Evolutionary conservation across 768 basidiomycete genomes (phyloP).

Genomic region (Boletus rubropictus): DNA sequence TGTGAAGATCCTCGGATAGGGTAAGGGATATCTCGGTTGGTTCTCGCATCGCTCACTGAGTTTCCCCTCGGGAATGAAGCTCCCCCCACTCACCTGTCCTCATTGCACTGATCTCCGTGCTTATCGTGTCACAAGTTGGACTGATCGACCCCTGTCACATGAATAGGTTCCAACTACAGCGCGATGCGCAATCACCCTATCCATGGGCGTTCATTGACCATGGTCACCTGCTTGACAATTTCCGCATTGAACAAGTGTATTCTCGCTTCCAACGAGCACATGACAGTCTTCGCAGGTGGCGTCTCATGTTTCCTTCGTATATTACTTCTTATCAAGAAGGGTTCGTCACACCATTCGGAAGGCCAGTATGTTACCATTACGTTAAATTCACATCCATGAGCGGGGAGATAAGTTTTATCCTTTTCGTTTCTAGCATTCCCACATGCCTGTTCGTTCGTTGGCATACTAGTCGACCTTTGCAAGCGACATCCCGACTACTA

Average conservation of each 20-base stretch:
- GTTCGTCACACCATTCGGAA: neutral
- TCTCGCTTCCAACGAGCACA: neutral
- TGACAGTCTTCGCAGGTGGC: slow-evolving; percentile 9
- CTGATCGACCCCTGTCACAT: slow-evolving; percentile 11
- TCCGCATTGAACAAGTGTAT: slow-evolving; percentile 7
- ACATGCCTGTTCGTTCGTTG: neutral
- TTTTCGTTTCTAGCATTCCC: slow-evolving; percentile 1
- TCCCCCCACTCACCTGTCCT: neutral
- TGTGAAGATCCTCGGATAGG: neutral
- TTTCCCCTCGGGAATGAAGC: slow-evolving; percentile 15
- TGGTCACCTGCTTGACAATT: slow-evolving; percentile 4
- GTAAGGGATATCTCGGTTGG: neutral
- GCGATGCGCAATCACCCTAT: neutral
- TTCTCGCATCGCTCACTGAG: neutral
- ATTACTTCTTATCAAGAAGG: slow-evolving; percentile 3
- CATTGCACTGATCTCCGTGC: slow-evolving; percentile 10
- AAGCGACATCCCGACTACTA: neutral
- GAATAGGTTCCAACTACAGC: slow-evolving; percentile 10
- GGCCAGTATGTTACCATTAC: slow-evolving; percentile 1
- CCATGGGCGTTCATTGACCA: neutral
- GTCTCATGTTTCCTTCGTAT: neutral
- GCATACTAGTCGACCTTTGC: neutral
- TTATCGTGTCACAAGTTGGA: slow-evolving; percentile 9
- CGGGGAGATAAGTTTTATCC: slow-evolving; percentile 2
- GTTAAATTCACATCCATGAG: slow-evolving; percentile 14